Evolutionary conservation across 225 moss, liverwort and hornwort genomes (phyloP).

Genomic region (Neckera pumila): DNA sequence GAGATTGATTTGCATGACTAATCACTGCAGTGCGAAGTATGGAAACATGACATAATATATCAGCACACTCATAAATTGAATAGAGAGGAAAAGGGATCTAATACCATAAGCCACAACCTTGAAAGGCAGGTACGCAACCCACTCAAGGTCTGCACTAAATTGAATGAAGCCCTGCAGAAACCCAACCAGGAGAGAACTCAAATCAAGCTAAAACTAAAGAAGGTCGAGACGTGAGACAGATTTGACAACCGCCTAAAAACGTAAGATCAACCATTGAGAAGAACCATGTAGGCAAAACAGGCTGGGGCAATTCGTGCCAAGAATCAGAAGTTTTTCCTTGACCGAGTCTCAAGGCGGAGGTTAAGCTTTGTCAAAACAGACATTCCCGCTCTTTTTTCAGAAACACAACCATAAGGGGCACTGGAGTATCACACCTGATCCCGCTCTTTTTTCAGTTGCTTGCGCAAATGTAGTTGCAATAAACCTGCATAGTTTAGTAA

Average conservation of each 20-base stretch:
- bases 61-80: background rate
- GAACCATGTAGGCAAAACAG: background rate
- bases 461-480: slow-evolving; percentile 29
- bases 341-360: background rate
- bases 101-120: slow-evolving; percentile 57
- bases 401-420: background rate
- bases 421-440: slow-evolving; percentile 26
- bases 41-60: background rate
- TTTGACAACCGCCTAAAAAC: background rate
- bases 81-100: background rate
- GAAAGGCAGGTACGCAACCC: slow-evolving; percentile 41
- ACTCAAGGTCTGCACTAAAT: slow-evolving; percentile 46
- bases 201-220: background rate
- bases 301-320: background rate
- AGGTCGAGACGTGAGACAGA: background rate
- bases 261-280: background rate
- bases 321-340: background rate
- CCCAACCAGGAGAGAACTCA: background rate
- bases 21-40: background rate
- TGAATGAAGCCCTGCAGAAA: slow-evolving; percentile 41
- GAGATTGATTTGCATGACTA: background rate
- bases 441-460: slow-evolving; percentile 33
- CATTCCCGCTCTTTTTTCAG: background rate
- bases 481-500: slow-evolving; percentile 21
- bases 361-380: background rate